Evolutionary conservation across 495 filamentous ascomycete genomes (phyloP).

Genomic region (Neurospora tetrasperma): DNA sequence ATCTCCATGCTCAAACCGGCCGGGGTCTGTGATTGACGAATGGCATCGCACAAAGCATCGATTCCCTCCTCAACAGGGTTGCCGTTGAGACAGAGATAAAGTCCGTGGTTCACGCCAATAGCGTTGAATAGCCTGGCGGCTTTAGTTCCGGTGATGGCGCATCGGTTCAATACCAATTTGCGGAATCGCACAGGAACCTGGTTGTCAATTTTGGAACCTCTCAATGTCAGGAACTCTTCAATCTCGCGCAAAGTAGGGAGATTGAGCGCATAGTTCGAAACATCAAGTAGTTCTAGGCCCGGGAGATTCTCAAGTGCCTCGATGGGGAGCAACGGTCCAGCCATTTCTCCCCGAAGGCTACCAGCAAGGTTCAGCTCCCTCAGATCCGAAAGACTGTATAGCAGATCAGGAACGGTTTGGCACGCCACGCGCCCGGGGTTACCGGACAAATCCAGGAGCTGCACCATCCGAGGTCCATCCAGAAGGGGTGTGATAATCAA

Average conservation of each 20-base stretch:
- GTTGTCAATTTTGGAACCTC: constrained; percentile 48
- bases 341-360: constrained; percentile 62
- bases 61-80: constrained; percentile 73
- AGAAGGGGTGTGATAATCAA: constrained; percentile 38
- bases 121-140: constrained; percentile 70
- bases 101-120: constrained; percentile 52
- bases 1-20: constrained; percentile 68
- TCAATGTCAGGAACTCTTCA: constrained; percentile 17
- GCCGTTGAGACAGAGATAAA: constrained; percentile 71
- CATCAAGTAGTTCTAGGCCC: constrained; percentile 49
- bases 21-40: constrained; percentile 54
- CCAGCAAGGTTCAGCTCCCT: constrained; percentile 60
- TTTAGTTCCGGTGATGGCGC: constrained; percentile 65
- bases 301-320: constrained; percentile 12
- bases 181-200: constrained; percentile 55
- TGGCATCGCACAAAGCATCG: constrained; percentile 55
- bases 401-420: constrained; percentile 13
- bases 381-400: constrained; percentile 14
- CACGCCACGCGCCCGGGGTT: constrained; percentile 61
- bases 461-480: constrained; percentile 8
- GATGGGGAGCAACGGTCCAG: constrained; percentile 17
- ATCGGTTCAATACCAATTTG: constrained; percentile 65
- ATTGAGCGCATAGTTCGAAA: constrained; percentile 55
- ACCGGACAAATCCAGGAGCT: constrained; percentile 55
- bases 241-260: constrained; percentile 48